phyloP scores from a whole-genome alignment of 2,329 filamentous ascomycete species.

The Zopfia rhizophila region DNA sequence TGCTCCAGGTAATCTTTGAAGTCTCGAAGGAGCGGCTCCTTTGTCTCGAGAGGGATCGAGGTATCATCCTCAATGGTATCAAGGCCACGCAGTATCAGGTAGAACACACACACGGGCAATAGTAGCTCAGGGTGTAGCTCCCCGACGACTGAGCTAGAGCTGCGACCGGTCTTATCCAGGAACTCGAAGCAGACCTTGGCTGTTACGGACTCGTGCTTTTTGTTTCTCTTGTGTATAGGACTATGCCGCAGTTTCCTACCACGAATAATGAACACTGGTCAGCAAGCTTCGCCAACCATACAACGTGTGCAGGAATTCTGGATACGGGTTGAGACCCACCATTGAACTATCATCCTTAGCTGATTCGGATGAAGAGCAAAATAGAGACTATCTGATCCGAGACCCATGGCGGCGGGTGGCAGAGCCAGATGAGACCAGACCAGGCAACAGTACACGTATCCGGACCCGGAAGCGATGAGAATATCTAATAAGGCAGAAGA shows the following conservation, averaged over 20 bases:
- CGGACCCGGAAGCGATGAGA: no score
- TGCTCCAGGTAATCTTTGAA: slow-evolving; percentile 83
- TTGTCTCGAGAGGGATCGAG: slow-evolving; percentile 82
- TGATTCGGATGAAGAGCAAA: no score
- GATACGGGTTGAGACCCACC: no score
- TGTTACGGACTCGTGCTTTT: slow-evolving; percentile 76
- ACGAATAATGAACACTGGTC: no score
- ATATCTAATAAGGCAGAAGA: no score
- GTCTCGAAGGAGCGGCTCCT: slow-evolving; percentile 84
- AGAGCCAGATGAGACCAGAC: no score
- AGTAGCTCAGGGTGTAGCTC: slow-evolving; percentile 95
- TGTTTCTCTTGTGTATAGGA: slow-evolving; percentile 85
- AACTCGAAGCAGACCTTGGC: slow-evolving; percentile 86
- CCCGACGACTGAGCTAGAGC: slow-evolving; percentile 91
- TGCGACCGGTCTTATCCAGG: slow-evolving; percentile 88
- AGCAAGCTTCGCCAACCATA: no score
- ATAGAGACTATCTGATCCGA: no score
- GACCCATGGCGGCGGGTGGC: no score
- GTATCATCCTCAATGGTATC: slow-evolving; percentile 99
- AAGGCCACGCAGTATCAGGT: slow-evolving; percentile 88
- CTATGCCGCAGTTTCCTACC: slow-evolving; percentile 98
- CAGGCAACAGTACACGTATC: no score
- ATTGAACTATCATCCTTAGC: no score
- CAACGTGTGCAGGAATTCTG: no score
- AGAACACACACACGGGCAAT: slow-evolving; percentile 89